Conservation (phyloP, 164 flowering plant species). For the Magnolia sinica region DNA sequence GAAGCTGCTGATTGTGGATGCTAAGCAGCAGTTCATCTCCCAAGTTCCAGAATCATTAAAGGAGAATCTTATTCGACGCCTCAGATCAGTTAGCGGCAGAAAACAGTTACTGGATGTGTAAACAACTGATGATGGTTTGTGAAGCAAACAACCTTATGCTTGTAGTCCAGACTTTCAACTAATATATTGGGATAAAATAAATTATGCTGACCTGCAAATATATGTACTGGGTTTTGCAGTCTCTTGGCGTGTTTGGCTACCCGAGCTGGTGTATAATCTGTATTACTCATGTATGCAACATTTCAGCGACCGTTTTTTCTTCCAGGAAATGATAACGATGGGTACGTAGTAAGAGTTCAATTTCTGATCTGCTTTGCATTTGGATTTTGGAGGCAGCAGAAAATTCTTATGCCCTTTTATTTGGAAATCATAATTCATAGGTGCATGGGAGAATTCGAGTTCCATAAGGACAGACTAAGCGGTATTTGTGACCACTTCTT, state of each 20-base stretch:
- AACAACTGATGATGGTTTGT: conserved; percentile 25
- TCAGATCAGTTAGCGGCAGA: conserved; percentile 40
- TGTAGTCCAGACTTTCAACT: neutral
- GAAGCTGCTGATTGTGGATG: conserved; percentile 55
- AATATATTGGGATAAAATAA: neutral
- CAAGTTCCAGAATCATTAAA: conserved; percentile 73
- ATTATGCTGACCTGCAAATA: neutral
- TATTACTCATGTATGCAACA: conserved; percentile 17
- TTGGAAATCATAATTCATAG: conserved; percentile 10
- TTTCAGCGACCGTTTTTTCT: conserved; percentile 12
- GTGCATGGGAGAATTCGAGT: conserved; percentile 13
- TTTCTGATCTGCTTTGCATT: neutral
- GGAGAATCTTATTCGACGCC: conserved; percentile 46
- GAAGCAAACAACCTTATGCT: neutral
- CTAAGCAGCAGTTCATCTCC: conserved; percentile 43
- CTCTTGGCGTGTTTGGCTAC: conserved; percentile 12
- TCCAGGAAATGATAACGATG: neutral
- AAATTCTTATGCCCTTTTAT: neutral
- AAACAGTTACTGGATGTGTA: conserved; percentile 22
- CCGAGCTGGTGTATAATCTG: conserved; percentile 22
- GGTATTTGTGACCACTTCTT: conserved; percentile 2
- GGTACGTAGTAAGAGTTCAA: conserved; percentile 8
- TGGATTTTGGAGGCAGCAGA: neutral
- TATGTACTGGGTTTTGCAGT: conserved; percentile 15
- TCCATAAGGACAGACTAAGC: conserved; percentile 14